These are phyloP conservation scores for Kluyveromyces lactis DNA, from an alignment of 805 yeast genomes.

Conservation along the genomic window DNA sequence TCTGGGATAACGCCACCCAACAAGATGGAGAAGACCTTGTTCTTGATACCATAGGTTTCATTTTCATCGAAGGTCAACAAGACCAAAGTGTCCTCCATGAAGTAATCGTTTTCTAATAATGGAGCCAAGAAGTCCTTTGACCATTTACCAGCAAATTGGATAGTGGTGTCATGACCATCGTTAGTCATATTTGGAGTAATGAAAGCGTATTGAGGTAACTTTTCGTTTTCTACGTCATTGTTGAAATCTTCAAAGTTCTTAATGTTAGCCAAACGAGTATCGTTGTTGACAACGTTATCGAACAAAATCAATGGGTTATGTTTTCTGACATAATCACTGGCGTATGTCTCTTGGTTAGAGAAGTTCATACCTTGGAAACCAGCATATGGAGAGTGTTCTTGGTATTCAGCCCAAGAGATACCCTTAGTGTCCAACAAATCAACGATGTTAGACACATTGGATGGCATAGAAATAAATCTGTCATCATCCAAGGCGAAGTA, in stretches of 20 bases:
- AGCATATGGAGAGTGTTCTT: conserved; percentile 45
- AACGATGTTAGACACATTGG: conserved; percentile 39
- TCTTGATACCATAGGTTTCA: conserved; percentile 35
- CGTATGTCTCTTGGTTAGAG: conserved; percentile 34
- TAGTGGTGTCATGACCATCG: conserved; percentile 44
- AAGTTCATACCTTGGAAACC: conserved; percentile 43
- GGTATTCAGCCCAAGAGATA: conserved; percentile 47
- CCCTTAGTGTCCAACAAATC: conserved; percentile 39
- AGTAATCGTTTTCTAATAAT: conserved; percentile 36
- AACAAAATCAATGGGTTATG: conserved; percentile 41
- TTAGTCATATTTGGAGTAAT: conserved; percentile 47
- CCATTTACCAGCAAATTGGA: conserved; percentile 41
- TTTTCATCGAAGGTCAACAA: conserved; percentile 45
- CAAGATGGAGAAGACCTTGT: conserved; percentile 38
- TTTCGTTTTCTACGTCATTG: conserved; percentile 32
- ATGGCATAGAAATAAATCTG: conserved; percentile 36
- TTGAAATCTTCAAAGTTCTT: conserved; percentile 41
- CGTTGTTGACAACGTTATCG: conserved; percentile 31
- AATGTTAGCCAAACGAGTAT: conserved; percentile 35
- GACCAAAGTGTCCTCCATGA: conserved; percentile 38
- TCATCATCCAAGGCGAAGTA: conserved; percentile 41
- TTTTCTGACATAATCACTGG: conserved; percentile 44
- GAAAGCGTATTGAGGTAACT: conserved; percentile 44
- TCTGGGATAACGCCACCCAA: conserved; percentile 42
- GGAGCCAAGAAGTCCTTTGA: conserved; percentile 37